Evolutionary conservation across 345 rosid genomes (phyloP), one percentile per base, ranked within the genome.

Genomic region (Linum trigynum): DNA sequence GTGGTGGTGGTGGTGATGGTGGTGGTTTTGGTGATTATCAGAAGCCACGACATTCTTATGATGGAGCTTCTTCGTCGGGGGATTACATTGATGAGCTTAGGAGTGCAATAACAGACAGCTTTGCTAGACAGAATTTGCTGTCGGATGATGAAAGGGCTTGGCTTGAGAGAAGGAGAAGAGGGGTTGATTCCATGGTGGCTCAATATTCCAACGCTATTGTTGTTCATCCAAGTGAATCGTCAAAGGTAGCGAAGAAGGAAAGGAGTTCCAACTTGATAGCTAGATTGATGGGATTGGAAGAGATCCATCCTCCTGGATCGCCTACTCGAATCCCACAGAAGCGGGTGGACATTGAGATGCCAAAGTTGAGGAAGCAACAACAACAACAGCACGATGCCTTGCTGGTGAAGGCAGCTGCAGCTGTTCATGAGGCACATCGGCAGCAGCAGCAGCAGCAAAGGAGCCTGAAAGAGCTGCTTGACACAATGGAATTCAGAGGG

Each of bases 271-370:
- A 76, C 71, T 75, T 94, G 83, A 82, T 94, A 39, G 97, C 97
- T 70, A 88, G 80, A 86, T 86, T 94, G 53, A 90, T 94, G 99
- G 99, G 99, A 55, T 71, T 90, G 60, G 97, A 90, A 71, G 89
- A 74, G 45, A 67, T 82, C 12, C 83, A 5, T 12, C 53, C 89
- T 38, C 73, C 75, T 57, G 80, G 79, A 69, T 71, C 74, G 50
- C 59, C 39, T n/a, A 72, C 61, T 68, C 42, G 57, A 69, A 15
- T 32, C 72, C 51, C 65, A 14, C 76, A 55, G 50, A 75, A 65
- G 56, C 80, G 65, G 66, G 4, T 71, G 40, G 74, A 66, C 61
- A 15, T 43, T 56, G 65, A 77, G 67, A 74, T 66, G 38, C 53
- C 53, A 6, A 75, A 45, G 56, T 60, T 61, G 32, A 68, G 59